Evolutionary conservation across 2,329 filamentous ascomycete genomes (phyloP).

Genomic region (Teratosphaeria gauchensis): DNA sequence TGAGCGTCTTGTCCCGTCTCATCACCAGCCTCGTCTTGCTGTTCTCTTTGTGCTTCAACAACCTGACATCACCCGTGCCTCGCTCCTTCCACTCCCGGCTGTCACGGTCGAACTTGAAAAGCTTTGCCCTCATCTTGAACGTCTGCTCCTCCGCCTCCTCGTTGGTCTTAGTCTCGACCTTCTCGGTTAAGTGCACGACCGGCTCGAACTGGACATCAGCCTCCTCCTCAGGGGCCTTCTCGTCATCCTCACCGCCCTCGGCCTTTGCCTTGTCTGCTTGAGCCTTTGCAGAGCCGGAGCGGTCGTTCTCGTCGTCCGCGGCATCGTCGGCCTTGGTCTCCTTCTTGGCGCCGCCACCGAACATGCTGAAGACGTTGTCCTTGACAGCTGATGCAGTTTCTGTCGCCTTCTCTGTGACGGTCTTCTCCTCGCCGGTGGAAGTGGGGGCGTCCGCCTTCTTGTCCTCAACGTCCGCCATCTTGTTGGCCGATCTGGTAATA

Average conservation of each 20-base stretch:
- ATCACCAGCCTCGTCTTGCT: constrained; percentile 96
- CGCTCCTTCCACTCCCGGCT: constrained; percentile 98
- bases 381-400: constrained; percentile 34
- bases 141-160: constrained; percentile 95
- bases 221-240: constrained; percentile 47
- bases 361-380: constrained; percentile 86
- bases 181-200: constrained; percentile 90
- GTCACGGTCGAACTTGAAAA: constrained; percentile 95
- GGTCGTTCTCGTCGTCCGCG: constrained; percentile 71
- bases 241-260: constrained; percentile 25
- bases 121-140: constrained; percentile 99
- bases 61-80: constrained; percentile 87
- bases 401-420: constrained; percentile 27
- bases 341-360: constrained; percentile 94
- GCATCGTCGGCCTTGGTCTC: constrained; percentile 69
- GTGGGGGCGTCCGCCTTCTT: constrained; percentile 29
- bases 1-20: constrained; percentile 98
- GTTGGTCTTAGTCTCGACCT: constrained; percentile 94
- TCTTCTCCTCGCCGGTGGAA: constrained; percentile 30
- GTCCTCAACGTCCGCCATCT: constrained; percentile 21
- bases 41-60: constrained; percentile 98
- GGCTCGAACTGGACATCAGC: constrained; percentile 94
- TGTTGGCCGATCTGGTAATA: constrained; percentile 1
- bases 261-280: constrained; percentile 58
- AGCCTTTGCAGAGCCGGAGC: constrained; percentile 66